Conservation (phyloP, 805 yeast species). For the Citeromyces nyonsensis region DNA sequence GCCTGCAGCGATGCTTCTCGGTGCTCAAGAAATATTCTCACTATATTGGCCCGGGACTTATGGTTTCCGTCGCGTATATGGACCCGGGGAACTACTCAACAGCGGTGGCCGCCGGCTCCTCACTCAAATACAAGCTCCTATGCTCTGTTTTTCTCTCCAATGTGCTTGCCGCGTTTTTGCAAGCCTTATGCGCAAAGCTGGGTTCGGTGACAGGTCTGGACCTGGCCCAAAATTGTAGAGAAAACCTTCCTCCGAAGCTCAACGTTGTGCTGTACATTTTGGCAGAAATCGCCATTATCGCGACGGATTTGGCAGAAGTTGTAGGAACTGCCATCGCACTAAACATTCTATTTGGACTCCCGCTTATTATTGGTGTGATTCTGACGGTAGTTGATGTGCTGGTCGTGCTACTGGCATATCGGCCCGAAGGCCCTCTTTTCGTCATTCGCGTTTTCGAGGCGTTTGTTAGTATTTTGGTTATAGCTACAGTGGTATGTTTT, state of each 20-base stretch:
- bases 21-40: constrained; percentile 18
- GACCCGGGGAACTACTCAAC: constrained; percentile 97
- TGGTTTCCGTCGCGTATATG: constrained; percentile 93
- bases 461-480: constrained; percentile 62
- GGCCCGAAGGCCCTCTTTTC: constrained; percentile 68
- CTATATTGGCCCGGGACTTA: constrained; percentile 83
- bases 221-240: constrained; percentile 75
- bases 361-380: constrained; percentile 71
- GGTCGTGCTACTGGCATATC: constrained; percentile 74
- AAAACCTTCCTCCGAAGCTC: constrained; percentile 47
- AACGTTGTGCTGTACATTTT: constrained; percentile 52
- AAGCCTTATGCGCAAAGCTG: constrained; percentile 68
- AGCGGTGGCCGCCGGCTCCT: constrained; percentile 88
- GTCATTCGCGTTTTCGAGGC: constrained; percentile 71
- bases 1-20: constrained; percentile 16
- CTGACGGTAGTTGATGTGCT: constrained; percentile 79
- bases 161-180: constrained; percentile 76
- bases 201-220: constrained; percentile 94
- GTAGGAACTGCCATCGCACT: constrained; percentile 95
- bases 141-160: constrained; percentile 73
- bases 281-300: constrained; percentile 85
- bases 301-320: constrained; percentile 94
- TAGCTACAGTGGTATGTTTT: constrained; percentile 78
- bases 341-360: constrained; percentile 68
- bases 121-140: constrained; percentile 62